Evolutionary conservation across 2,329 filamentous ascomycete genomes (phyloP), one percentile per base, ranked within the genome.

Genomic region (Cercospora brassicicola): DNA sequence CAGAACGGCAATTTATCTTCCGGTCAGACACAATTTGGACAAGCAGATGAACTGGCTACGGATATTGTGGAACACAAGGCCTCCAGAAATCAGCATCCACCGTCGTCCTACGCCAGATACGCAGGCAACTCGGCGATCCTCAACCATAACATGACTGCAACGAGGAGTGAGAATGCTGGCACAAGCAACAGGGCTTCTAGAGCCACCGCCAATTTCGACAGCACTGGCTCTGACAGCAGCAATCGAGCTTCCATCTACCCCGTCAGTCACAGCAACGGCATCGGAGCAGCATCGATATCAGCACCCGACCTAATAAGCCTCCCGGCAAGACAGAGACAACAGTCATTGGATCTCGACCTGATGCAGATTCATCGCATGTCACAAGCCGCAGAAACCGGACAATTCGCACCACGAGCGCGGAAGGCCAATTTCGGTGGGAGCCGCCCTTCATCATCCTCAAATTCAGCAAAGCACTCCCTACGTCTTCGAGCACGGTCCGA

Each of bases 381-480:
- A 5, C 83, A 84, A 69, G 82, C 82, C 33, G 83, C 83, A 18
- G 83, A 85, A 74, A 84, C 82, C 39, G 83, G 83, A 15, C 83
- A 84, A 69, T 77, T 85, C 26, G 74, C 73, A 10, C 76, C 77
- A 11, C 71, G 76, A 18, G 62, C 66, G 10, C 67, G 73, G 7
- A 28, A 63, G 28, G 63, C 69, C 3, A 68, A 69, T 9, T 51
- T 66, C 10, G 73, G 73, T 60, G 62, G 67, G 13, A 66, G 39
- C 11, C 51, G 62, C 7, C 15, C 62, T 2, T 64, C 51, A 6
- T 39, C 62, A 2, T 20, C 53, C 5, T 30, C 62, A 11, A 36
- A 48, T 11, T 45, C 13, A 10, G 62, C 28, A 26, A 42, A 57
- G 18, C 36, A 42, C 10, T 57, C 15, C 4, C 51, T 30, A n/a